These are phyloP conservation scores for Aspergillus ochraceus DNA, from an alignment of 2,329 filamentous ascomycete genomes.

Conservation along the genomic window DNA sequence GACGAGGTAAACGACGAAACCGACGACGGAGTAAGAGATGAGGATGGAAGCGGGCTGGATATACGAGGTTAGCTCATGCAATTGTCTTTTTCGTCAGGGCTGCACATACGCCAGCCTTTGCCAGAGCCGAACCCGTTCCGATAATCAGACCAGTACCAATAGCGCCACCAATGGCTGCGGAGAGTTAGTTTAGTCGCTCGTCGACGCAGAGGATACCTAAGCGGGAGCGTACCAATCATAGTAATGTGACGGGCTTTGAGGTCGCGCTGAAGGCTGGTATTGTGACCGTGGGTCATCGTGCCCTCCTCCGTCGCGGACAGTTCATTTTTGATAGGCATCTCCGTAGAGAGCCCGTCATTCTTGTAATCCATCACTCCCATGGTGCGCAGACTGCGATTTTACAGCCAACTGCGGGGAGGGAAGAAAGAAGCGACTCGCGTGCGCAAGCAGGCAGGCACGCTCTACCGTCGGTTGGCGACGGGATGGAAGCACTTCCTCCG, in stretches of 20 bases:
- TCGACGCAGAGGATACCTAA: neutral
- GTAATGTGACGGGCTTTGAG: slow-evolving; percentile 43
- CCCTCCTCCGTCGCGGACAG: slow-evolving; percentile 22
- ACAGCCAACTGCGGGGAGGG: neutral
- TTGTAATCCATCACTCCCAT: slow-evolving; percentile 14
- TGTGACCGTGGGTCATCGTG: slow-evolving; percentile 24
- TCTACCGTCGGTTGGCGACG: neutral
- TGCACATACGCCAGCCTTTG: slow-evolving; percentile 39
- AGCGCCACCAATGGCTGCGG: slow-evolving; percentile 41
- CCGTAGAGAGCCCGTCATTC: slow-evolving; percentile 23
- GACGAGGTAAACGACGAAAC: slow-evolving; percentile 70
- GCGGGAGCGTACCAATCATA: slow-evolving; percentile 38
- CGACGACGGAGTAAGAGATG: slow-evolving; percentile 46
- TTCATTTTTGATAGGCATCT: slow-evolving; percentile 20
- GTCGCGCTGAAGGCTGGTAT: slow-evolving; percentile 41
- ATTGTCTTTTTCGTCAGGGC: too few species aligned
- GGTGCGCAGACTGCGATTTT: neutral
- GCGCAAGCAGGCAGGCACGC: neutral
- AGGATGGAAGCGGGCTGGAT: slow-evolving; percentile 41
- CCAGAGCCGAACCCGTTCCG: slow-evolving; percentile 40
- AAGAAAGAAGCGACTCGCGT: neutral
- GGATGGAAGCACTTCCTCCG: neutral
- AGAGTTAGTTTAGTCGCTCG: slow-evolving; percentile 11
- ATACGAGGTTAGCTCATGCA: slow-evolving; percentile 8
- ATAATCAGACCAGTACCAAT: slow-evolving; percentile 46